phyloP scores from a whole-genome alignment of 768 basidiomycete genomes.

The Boletus insuetus region DNA sequence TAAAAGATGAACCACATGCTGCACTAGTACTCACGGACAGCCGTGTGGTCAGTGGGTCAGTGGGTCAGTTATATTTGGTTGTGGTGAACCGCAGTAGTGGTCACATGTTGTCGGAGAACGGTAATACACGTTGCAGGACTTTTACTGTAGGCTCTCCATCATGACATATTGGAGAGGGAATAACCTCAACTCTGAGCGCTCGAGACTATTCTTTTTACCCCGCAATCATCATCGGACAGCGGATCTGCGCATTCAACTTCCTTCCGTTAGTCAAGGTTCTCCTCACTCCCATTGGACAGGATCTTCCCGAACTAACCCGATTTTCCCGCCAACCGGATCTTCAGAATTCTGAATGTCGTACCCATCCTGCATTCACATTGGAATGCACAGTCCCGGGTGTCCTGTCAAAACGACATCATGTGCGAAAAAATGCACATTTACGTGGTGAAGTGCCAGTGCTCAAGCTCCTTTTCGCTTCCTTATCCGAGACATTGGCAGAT shows the following conservation, averaged over 20 bases:
- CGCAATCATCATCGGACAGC: conserved; percentile 1
- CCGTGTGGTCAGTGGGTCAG: conserved; percentile 4
- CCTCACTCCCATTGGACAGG: conserved; percentile 16
- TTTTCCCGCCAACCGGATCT: conserved; percentile 25
- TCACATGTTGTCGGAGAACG: neutral
- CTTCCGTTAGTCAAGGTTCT: neutral
- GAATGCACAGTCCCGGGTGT: conserved; percentile 3
- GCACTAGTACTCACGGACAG: neutral
- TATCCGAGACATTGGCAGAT: conserved; percentile 22
- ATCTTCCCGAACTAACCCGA: conserved; percentile 17
- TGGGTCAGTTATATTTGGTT: conserved; percentile 13
- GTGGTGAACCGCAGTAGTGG: neutral
- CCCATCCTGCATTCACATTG: neutral
- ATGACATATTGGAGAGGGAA: neutral
- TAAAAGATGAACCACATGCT: neutral
- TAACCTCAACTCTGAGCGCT: neutral
- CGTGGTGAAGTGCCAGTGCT: conserved; percentile 18
- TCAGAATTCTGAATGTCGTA: conserved; percentile 10
- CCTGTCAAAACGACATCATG: conserved; percentile 4
- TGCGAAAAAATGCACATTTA: conserved; percentile 19
- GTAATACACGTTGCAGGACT: neutral
- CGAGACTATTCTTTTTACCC: conserved; percentile 7
- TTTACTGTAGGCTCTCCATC: too few relatives aligned
- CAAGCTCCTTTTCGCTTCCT: conserved; percentile 12
- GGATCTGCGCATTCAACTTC: conserved; percentile 5